These are phyloP conservation scores for Podospora pseudopauciseta DNA, from an alignment of 495 filamentous ascomycete species.

Conservation along the genomic window DNA sequence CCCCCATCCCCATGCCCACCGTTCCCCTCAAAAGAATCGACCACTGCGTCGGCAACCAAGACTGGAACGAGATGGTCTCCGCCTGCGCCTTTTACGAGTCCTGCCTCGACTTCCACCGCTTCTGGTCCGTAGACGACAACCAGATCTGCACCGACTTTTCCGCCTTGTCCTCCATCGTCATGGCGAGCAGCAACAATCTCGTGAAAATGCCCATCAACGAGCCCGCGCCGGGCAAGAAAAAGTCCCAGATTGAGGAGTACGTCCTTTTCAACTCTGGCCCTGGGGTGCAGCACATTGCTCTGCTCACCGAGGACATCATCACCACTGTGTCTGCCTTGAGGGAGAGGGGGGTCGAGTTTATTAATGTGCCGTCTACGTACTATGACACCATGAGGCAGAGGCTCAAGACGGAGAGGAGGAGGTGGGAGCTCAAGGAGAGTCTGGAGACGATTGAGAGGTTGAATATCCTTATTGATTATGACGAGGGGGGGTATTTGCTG, in stretches of 20 bases:
- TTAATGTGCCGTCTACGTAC: conserved; percentile 75
- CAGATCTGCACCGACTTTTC: conserved; percentile 87
- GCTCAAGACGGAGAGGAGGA: conserved; percentile 51
- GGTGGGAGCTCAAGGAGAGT: conserved; percentile 64
- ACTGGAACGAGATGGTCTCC: conserved; percentile 81
- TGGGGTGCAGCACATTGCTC: conserved; percentile 88
- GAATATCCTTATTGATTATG: conserved; percentile 88
- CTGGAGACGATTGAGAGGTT: conserved; percentile 66
- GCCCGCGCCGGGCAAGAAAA: conserved; percentile 78
- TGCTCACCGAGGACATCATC: conserved; percentile 76
- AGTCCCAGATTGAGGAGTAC: conserved; percentile 90
- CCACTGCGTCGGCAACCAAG: conserved; percentile 93
- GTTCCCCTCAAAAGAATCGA: conserved; percentile 72
- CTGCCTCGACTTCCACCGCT: conserved; percentile 85
- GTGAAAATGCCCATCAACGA: conserved; percentile 99
- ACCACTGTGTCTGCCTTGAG: conserved; percentile 67
- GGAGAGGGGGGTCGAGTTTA: conserved; percentile 82
- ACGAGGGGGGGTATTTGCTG: conserved; percentile 79
- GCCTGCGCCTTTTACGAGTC: conserved; percentile 87
- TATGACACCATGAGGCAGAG: conserved; percentile 71
- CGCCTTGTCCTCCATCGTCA: conserved; percentile 78
- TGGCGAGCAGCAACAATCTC: conserved; percentile 69
- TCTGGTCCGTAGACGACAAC: conserved; percentile 90
- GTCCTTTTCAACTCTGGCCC: conserved; percentile 81
- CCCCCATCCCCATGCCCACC: conserved; percentile 45